Base-by-base conservation (phyloP, 768 basidiomycete species). In the Mycena galopus region DNA sequence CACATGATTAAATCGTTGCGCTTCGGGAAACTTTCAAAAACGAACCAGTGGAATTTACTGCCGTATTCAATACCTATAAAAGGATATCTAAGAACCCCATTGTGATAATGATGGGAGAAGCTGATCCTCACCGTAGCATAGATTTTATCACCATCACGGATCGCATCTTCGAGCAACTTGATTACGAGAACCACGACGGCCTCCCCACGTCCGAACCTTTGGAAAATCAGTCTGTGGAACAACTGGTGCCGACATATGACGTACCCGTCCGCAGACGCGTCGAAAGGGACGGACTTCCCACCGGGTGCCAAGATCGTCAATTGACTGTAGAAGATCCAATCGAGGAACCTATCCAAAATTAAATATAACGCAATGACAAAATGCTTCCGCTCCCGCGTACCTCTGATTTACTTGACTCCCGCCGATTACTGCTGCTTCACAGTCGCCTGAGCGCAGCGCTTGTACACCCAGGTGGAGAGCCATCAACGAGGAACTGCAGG, bases 381-480 rank as follows among this genome's bases (percentile, higher is more conserved):
- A n/a, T n/a, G 60, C 32, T 57, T 50, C 47, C 4, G 58, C 44
- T 39, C 23, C 61, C 42, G 55, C 77, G 65, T 61, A 84, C 86
- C 85, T 75, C 50, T 80, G 79, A 73, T 87, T 85, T 21, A 85
- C 63, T 62, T 87, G 87, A 69, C 80, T 80, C 23, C 86, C 84
- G 12, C 82, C 85, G 32, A 89, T 83, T 10, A 89, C 79, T 0
- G 88, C 88, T 6, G 85, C 82, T 30, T 87, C 84, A 39, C 88
- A 83, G 55, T 89, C 88, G 1, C 86, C 87, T 33, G 76, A 77
- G 30, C 78, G 78, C 9, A 89, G 78, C 0, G 86, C 82, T 35
- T 85, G 84, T 3, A 88, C 80, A 2, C 86, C 88, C 23, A 89
- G 81, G 76, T 89, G 88, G 55, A 86, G 79, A 2, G 86, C 86